These are phyloP conservation scores for Naematelia encephala DNA, from an alignment of 768 basidiomycete genomes.

Conservation along the genomic window DNA sequence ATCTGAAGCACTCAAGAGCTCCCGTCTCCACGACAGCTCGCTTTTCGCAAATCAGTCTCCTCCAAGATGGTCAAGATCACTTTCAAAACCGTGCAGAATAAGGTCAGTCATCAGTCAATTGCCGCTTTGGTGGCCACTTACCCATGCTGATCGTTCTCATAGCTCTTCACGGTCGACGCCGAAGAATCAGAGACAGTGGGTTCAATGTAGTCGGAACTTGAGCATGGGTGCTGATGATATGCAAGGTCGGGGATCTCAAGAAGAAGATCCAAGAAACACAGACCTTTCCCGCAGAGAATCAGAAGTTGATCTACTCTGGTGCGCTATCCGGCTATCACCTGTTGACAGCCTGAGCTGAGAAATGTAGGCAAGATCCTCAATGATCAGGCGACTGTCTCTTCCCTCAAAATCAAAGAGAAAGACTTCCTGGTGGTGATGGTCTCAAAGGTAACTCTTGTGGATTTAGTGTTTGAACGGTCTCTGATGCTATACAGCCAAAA, in stretches of 20 bases:
- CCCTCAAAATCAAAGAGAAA: slow-evolving; percentile 93
- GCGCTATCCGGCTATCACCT: slow-evolving; percentile 21
- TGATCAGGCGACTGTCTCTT: slow-evolving; percentile 82
- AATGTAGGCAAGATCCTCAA: slow-evolving; percentile 78
- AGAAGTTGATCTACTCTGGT: slow-evolving; percentile 97
- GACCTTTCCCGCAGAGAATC: slow-evolving; percentile 66
- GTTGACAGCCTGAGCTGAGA: background rate
- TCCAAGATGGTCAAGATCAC: slow-evolving; percentile 74
- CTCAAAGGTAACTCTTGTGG: slow-evolving; percentile 65
- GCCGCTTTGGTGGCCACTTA: background rate
- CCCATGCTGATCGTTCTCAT: slow-evolving; percentile 2
- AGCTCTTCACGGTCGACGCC: slow-evolving; percentile 82
- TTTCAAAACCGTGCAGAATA: slow-evolving; percentile 91
- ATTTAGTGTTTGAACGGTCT: slow-evolving; percentile 4
- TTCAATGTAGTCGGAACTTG: background rate
- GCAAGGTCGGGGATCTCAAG: slow-evolving; percentile 67
- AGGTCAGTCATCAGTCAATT: slow-evolving; percentile 30
- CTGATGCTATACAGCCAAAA: slow-evolving; percentile 47
- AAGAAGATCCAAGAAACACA: slow-evolving; percentile 73
- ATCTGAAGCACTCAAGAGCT: too few species aligned
- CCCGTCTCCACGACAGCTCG: too few species aligned
- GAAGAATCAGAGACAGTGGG: slow-evolving; percentile 65
- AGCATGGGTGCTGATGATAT: slow-evolving; percentile 8
- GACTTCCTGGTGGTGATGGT: slow-evolving; percentile 99
- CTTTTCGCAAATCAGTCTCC: slow-evolving; percentile 4